phyloP scores from a whole-genome alignment of 1,284 basidiomycete genomes.

The Fomitopsis schrenkii region DNA sequence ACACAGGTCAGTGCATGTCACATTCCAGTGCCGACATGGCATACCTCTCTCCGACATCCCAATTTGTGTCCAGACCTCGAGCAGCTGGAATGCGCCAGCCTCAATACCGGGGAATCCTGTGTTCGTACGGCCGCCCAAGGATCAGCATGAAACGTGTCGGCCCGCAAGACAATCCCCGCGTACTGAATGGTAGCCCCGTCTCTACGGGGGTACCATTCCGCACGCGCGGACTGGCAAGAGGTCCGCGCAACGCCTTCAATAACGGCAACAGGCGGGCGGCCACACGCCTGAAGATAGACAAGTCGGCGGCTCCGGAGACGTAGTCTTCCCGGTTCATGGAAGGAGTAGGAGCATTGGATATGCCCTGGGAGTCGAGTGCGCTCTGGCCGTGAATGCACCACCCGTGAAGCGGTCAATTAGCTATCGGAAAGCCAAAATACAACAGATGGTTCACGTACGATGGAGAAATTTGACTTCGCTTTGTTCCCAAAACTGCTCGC shows the following conservation, averaged over 20 bases:
- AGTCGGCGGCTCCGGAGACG: background rate
- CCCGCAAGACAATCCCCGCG: slow-evolving; percentile 1
- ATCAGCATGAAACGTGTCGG: background rate
- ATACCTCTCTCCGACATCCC: background rate
- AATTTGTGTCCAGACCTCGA: background rate
- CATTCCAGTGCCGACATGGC: background rate
- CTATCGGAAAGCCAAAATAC: background rate
- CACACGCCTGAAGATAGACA: background rate
- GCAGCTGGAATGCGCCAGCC: background rate
- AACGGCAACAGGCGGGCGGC: background rate
- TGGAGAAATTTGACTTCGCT: background rate
- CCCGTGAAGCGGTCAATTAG: background rate
- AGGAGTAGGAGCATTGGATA: background rate
- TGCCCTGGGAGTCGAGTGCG: background rate
- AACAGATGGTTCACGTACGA: background rate
- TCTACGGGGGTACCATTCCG: background rate
- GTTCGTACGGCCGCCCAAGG: background rate
- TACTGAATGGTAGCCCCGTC: slow-evolving; percentile 2
- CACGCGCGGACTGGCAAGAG: background rate
- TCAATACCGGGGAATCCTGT: background rate
- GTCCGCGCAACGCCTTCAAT: background rate
- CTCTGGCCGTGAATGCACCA: background rate
- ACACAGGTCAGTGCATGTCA: background rate
- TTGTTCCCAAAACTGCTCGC: background rate
- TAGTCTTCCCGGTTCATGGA: background rate